These are phyloP conservation scores for Phaeosphaeria sp. DNA, from an alignment of 2,329 filamentous ascomycete species.

Conservation along the genomic window DNA sequence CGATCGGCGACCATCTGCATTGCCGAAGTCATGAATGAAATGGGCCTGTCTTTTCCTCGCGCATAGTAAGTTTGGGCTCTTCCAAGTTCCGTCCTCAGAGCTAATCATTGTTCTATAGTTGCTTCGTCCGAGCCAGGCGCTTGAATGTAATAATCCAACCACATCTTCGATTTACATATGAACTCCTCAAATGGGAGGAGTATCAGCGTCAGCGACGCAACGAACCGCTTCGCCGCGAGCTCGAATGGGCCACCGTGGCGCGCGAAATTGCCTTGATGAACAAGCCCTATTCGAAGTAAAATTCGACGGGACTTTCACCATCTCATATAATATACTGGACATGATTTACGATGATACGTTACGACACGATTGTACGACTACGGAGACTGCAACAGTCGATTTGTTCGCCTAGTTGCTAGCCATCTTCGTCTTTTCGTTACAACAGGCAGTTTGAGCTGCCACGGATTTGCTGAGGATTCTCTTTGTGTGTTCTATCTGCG, in stretches of 20 bases:
- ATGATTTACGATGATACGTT: constrained; percentile 30
- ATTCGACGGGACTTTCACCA: constrained; percentile 3
- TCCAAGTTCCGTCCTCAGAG: background rate
- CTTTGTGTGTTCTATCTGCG: background rate
- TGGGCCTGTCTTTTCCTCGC: constrained; percentile 82
- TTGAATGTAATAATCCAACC: constrained; percentile 99
- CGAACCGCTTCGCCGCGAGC: constrained; percentile 70
- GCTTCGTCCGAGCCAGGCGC: constrained; percentile 89
- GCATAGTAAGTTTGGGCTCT: constrained; percentile 70
- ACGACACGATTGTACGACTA: constrained; percentile 28
- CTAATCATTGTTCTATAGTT: constrained; percentile 55
- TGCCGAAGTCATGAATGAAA: constrained; percentile 91
- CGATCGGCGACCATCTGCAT: constrained; percentile 97
- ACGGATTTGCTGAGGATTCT: background rate
- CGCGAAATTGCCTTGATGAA: constrained; percentile 96
- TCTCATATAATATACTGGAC: constrained; percentile 2
- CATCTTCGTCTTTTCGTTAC: constrained; percentile 3
- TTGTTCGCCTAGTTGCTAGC: constrained; percentile 12
- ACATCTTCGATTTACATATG: constrained; percentile 89
- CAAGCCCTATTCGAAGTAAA: constrained; percentile 80
- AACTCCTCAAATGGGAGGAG: constrained; percentile 96
- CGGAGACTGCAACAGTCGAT: constrained; percentile 8
- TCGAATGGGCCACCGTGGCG: constrained; percentile 90
- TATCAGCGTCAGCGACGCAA: constrained; percentile 65
- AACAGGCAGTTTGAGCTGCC: background rate